Evolutionary conservation across 768 basidiomycete genomes (phyloP).

Genomic region (Termitomyces heimii): DNA sequence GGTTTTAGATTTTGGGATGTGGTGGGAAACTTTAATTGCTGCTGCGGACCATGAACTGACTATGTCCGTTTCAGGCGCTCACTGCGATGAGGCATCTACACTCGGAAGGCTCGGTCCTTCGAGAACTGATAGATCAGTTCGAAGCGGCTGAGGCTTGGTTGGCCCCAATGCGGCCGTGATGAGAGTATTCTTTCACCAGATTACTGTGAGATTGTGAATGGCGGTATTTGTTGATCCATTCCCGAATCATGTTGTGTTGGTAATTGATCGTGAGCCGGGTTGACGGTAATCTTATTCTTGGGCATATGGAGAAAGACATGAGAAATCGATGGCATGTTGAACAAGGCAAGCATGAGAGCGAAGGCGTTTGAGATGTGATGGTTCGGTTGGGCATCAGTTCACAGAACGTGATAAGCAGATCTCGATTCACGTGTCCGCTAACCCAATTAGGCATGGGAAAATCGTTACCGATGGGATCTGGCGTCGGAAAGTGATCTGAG

Average conservation of each 20-base stretch:
- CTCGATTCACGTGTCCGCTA: slow-evolving; percentile 21
- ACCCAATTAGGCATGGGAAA: slow-evolving; percentile 24
- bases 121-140: slow-evolving; percentile 91
- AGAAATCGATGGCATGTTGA: slow-evolving; percentile 14
- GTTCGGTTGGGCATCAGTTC: slow-evolving; percentile 9
- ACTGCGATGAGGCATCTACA: slow-evolving; percentile 87
- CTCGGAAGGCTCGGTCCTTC: slow-evolving; percentile 72
- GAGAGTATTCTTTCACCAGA: neutral
- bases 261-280: slow-evolving; percentile 7
- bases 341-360: slow-evolving; percentile 16
- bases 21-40: slow-evolving; percentile 45
- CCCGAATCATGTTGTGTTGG: slow-evolving; percentile 12
- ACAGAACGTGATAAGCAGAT: slow-evolving; percentile 19
- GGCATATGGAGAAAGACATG: slow-evolving; percentile 15
- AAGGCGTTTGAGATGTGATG: slow-evolving; percentile 13
- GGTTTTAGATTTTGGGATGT: slow-evolving; percentile 99
- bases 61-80: slow-evolving; percentile 51
- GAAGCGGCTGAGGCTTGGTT: slow-evolving; percentile 95
- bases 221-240: slow-evolving; percentile 10
- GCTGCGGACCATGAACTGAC: neutral
- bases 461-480: slow-evolving; percentile 20
- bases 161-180: slow-evolving; percentile 82
- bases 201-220: neutral
- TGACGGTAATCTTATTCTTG: slow-evolving; percentile 15
- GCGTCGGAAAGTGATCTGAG: slow-evolving; percentile 8